Base-by-base conservation (phyloP, 768 basidiomycete species). In the Boletellus emodensis region DNA sequence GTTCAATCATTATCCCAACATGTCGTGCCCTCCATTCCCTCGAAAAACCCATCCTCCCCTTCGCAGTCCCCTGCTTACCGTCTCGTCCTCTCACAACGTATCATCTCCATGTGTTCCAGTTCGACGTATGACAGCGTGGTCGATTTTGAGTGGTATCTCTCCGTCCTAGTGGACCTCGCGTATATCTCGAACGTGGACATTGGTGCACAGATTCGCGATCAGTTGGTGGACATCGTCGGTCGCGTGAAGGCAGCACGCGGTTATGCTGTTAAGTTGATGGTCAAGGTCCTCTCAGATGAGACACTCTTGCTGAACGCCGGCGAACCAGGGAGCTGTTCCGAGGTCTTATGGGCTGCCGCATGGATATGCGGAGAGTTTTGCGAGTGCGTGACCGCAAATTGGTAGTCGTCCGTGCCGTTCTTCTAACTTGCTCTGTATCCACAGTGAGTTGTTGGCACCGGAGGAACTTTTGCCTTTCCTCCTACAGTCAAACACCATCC, bases 121-220 rank as follows among this genome's bases (percentile, higher is more conserved):
- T 83, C 83, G 34, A 87, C 85, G 18, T 98, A 95, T 64, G 84
- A 85, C 46, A 87, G 93, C 60, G 78, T 99, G 24, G 76, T 79
- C 40, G 94, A 97, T 70, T 98, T 98, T 63, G 91, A 97, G 63
- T 99, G 96, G 95, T 96, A 93, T 66, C 77, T 98, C 18, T 96
- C 95, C 5, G 92, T 94, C 8, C 82, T 98, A 26, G 81, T 97
- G 40, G 94, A 97, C 62, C 75, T 98, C 9, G 84, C 91, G 1
- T 91, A 96, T 63, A 78, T 97, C 36, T 87, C 92, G 44, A 80
- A 84, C 24, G 90, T 85, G 42, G 75, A 88, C 56, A 75, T 96
- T 42, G 93, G 93, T 2, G 61, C 71, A 0, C 80, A 87, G 59
- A 87, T 97, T 47, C 79, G 85, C 12, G 84, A 92, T 53, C 88